Evolutionary conservation across 1,284 basidiomycete genomes (phyloP).

Genomic region (Exobasidium cylindrosporum): DNA sequence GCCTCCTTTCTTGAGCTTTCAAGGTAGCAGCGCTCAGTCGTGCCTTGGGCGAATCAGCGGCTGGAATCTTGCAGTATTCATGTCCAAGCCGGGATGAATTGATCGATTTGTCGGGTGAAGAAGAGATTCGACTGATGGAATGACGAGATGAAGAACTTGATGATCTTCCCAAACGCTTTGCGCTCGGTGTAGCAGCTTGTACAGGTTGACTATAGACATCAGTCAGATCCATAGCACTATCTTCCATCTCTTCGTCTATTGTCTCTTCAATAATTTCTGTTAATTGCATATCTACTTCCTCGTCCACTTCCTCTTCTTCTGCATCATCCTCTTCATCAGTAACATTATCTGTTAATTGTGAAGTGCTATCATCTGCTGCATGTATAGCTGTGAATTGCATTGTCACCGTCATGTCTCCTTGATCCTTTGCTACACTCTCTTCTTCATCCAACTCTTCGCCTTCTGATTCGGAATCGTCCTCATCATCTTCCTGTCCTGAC

Average conservation of each 20-base stretch:
- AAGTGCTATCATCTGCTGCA: slow-evolving; percentile 26
- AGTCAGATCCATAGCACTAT: slow-evolving; percentile 15
- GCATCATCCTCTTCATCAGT: slow-evolving; percentile 6
- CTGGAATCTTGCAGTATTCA: background rate
- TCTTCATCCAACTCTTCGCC: background rate
- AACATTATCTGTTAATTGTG: slow-evolving; percentile 9
- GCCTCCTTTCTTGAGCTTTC: background rate
- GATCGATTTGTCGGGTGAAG: background rate
- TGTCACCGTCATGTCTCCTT: background rate
- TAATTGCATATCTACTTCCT: slow-evolving; percentile 15
- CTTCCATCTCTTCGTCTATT: slow-evolving; percentile 4
- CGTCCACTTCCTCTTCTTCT: slow-evolving; percentile 11
- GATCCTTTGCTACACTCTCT: background rate
- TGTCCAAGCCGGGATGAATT: slow-evolving; percentile 9
- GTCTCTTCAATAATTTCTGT: slow-evolving; percentile 4
- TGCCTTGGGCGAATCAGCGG: background rate
- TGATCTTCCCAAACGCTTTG: background rate
- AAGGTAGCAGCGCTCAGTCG: background rate
- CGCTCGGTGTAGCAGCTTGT: background rate
- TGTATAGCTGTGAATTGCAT: slow-evolving; percentile 18
- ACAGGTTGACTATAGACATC: slow-evolving; percentile 1
- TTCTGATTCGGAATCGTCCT: slow-evolving; percentile 5
- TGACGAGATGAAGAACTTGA: background rate
- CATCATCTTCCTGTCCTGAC: background rate
- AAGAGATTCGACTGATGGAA: background rate